These are phyloP conservation scores for Maudiozyma turicensis DNA, from an alignment of 805 yeast genomes.

Conservation along the genomic window DNA sequence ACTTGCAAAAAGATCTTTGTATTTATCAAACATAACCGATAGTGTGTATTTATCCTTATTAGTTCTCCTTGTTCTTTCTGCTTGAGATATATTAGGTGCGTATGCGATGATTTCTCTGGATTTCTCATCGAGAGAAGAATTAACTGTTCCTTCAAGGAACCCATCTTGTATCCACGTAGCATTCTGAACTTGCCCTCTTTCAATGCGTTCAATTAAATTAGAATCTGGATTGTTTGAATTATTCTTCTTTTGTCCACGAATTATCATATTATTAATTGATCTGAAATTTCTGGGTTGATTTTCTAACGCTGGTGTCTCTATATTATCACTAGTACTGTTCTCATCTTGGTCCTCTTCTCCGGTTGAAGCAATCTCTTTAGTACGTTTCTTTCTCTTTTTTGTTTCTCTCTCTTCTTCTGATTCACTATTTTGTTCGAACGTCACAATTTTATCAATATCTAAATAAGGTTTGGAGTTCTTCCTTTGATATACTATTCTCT, in stretches of 20 bases:
- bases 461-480: slow-evolving; percentile 36
- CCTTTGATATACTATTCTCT: slow-evolving; percentile 52
- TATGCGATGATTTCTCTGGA: slow-evolving; percentile 41
- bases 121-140: slow-evolving; percentile 17
- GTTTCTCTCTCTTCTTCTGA: neutral
- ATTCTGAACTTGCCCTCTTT: slow-evolving; percentile 14
- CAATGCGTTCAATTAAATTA: slow-evolving; percentile 15
- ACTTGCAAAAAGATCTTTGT: slow-evolving; percentile 56
- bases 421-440: slow-evolving; percentile 26
- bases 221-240: slow-evolving; percentile 11
- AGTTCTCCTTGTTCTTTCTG: slow-evolving; percentile 32
- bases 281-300: neutral
- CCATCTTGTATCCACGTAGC: slow-evolving; percentile 26
- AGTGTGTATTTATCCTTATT: slow-evolving; percentile 48
- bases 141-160: slow-evolving; percentile 22
- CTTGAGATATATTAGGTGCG: slow-evolving; percentile 48
- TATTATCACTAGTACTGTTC: too few species aligned
- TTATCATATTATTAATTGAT: neutral
- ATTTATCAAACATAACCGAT: slow-evolving; percentile 54
- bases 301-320: neutral
- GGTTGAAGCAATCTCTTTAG: neutral
- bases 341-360: neutral
- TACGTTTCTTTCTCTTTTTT: neutral
- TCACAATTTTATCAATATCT: slow-evolving; percentile 49
- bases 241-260: neutral